Base-by-base conservation (phyloP, 2,329 filamentous ascomycete genomes). In the Colletotrichum nymphaeae region DNA sequence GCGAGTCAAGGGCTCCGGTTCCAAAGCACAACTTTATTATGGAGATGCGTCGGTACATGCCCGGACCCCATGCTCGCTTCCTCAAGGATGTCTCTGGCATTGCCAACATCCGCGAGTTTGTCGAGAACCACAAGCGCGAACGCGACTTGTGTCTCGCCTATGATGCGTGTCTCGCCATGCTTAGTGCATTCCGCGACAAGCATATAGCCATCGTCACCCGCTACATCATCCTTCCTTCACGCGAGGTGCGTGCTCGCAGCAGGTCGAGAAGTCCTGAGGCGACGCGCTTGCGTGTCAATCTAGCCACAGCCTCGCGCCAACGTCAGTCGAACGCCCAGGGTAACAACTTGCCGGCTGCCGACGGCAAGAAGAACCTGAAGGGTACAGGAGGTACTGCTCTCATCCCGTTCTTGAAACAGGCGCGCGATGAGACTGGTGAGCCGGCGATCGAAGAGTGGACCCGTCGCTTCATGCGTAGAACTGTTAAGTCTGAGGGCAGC, bases 41-140 rank as follows among this genome's bases (percentile, higher is more conserved):
- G 79, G 97, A 99, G 76, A 99, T 99, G 97, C 93, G 96, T 72
- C 90, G 90, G 58, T 99, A 99, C 84, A 99, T 99, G 97, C 97
- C 97, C 0, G 96, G 95, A 0, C 91, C 93, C 0, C 97, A 99
- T 80, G 93, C 95, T 4, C 92, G 94, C 53, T 99, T 99, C 84
- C 88, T 99, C 4, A 89, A 93, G 75, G 93, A 97, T 75, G 92
- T 98, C 14, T 88, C 90, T 63, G 86, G 86, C 19, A 92, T 98
- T 4, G 92, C 96, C 77, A 98, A 98, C 79, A 95, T 99, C 77
- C 93, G 95, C 35, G 88, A 93, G 22, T 98, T 93, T 78, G 95
- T 98, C 63, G 90, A 93, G 76, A 81, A 80, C 77, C 77, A 90
- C 89, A 79, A 85, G 5, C 84, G 86, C 52, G 88, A 98, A 80